Conservation (phyloP, 2,329 filamentous ascomycete genomes). For the Helotiales sp. region DNA sequence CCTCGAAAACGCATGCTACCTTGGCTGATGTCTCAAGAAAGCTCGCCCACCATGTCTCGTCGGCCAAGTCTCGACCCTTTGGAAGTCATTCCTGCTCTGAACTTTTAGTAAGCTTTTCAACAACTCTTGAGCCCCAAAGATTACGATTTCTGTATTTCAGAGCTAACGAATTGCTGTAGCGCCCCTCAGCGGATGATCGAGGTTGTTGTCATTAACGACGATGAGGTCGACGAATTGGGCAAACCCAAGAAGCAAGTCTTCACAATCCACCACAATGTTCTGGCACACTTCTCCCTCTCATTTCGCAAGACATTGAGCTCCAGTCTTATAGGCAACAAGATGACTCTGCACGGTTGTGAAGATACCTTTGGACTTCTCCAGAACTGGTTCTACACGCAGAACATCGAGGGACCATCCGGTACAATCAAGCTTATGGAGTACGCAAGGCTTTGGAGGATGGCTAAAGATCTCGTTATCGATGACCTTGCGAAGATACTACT, state of each 20-base stretch:
- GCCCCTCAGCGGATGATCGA: neutral
- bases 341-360: neutral
- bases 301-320: neutral
- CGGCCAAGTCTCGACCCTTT: neutral
- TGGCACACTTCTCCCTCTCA: neutral
- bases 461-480: neutral
- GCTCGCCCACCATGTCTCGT: conserved; percentile 1
- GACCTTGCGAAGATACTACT: neutral
- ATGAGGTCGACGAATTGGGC: neutral
- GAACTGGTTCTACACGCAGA: neutral
- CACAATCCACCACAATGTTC: neutral
- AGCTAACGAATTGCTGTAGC: neutral
- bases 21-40: neutral
- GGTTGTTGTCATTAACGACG: neutral
- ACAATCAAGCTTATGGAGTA: neutral
- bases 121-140: neutral
- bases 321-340: no score
- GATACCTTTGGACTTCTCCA: neutral
- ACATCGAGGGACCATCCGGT: neutral
- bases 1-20: neutral
- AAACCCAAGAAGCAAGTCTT: neutral
- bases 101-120: neutral
- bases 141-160: neutral
- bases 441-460: neutral
- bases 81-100: neutral